Evolutionary conservation across 164 flowering plant species (phyloP).

Genomic region (Magnolia kwangsiensis): DNA sequence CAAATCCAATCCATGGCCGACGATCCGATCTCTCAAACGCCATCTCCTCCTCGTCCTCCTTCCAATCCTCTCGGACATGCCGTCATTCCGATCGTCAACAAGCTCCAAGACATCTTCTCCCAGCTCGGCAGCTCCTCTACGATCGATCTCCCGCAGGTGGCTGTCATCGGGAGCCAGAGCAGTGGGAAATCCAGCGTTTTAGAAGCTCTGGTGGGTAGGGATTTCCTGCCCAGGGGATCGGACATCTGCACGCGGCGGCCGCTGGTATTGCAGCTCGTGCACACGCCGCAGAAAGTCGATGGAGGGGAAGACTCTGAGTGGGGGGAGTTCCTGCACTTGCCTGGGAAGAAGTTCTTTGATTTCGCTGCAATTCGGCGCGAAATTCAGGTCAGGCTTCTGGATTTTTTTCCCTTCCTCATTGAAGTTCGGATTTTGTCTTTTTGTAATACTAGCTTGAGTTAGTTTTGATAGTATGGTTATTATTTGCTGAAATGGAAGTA

Average conservation of each 20-base stretch:
- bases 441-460: no score
- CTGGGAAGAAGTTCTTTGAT: conserved; percentile 61
- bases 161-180: conserved; percentile 93
- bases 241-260: conserved; percentile 95
- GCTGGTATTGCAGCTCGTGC: conserved; percentile 81
- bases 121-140: conserved; percentile 68
- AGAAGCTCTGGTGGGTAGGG: conserved; percentile 90
- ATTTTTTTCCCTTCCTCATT: background rate
- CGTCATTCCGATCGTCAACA: conserved; percentile 87
- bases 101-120: conserved; percentile 88
- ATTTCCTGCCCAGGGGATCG: conserved; percentile 77
- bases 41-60: background rate
- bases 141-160: conserved; percentile 88
- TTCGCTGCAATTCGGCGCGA: conserved; percentile 76
- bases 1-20: conserved; percentile 23
- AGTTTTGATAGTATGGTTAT: no score
- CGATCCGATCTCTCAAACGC: conserved; percentile 15
- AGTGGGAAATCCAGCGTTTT: conserved; percentile 95
- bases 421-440: background rate
- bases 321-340: conserved; percentile 87
- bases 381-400: conserved; percentile 58
- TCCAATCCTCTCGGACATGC: conserved; percentile 36
- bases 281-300: conserved; percentile 51
- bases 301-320: conserved; percentile 65
- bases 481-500: no score